Percentiles rank a stretch among this genome's conserved stretches.
These are phyloP conservation scores for Blastocystis hominis DNA, from an alignment of 352 stramenopile genomes.

Conservation along the genomic window DNA sequence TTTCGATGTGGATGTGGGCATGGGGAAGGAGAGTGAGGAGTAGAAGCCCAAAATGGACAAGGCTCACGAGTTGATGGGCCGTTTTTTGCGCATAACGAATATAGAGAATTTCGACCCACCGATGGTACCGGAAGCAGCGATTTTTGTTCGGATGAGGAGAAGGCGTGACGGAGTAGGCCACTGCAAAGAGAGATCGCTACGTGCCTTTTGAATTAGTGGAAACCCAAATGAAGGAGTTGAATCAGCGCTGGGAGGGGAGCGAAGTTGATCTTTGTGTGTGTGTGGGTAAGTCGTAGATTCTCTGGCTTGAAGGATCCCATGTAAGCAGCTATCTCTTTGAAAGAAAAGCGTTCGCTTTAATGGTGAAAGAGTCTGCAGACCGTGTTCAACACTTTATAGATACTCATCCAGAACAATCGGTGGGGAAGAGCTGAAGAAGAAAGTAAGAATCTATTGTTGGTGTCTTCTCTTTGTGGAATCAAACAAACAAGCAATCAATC, in stretches of 20 bases:
- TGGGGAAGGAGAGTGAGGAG: not conserved
- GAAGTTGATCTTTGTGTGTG: not conserved
- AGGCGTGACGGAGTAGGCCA: not conserved
- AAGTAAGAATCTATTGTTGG: not conserved
- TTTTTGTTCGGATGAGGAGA: not conserved
- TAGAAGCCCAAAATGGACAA: slow-evolving; percentile 56
- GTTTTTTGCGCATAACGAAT: slow-evolving; percentile 38
- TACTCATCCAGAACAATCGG: slow-evolving; percentile 16
- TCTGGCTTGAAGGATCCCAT: slow-evolving; percentile 40
- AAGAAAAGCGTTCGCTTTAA: slow-evolving; percentile 41
- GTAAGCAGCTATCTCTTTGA: slow-evolving; percentile 54
- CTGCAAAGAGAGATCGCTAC: slow-evolving; percentile 37
- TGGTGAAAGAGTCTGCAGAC: slow-evolving; percentile 6
- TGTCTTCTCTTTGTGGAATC: not conserved
- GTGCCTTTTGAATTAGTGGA: slow-evolving; percentile 54
- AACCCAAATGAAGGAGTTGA: slow-evolving; percentile 39
- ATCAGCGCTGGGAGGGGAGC: slow-evolving; percentile 31
- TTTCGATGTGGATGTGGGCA: slow-evolving; percentile 26
- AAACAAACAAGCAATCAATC: not conserved
- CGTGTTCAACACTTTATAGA: slow-evolving; percentile 31
- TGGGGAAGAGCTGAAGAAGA: not conserved
- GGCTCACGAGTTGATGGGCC: slow-evolving; percentile 47
- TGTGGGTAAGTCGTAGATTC: not conserved
- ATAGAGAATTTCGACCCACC: slow-evolving; percentile 46
- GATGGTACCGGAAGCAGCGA: slow-evolving; percentile 14